phyloP scores from a whole-genome alignment of 2,329 filamentous ascomycete genomes.

The Orbilia brochopaga region DNA sequence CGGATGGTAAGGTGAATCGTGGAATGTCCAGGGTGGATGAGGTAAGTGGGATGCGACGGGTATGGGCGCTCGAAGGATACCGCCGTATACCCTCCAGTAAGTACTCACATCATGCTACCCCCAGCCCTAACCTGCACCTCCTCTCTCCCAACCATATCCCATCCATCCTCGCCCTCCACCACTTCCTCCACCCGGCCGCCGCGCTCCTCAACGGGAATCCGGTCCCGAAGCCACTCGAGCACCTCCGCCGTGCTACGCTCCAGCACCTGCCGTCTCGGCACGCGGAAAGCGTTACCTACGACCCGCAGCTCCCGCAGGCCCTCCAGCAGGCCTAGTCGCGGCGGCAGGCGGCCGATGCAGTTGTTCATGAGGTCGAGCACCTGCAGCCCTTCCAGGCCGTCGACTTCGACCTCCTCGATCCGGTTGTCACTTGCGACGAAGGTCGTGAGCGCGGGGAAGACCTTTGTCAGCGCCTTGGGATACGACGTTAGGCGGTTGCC shows the following conservation, averaged over 20 bases:
- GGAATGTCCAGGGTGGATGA: too few species aligned
- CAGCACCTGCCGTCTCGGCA: slow-evolving; percentile 81
- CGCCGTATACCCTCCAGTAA: neutral
- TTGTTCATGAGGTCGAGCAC: slow-evolving; percentile 84
- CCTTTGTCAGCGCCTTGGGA: slow-evolving; percentile 67
- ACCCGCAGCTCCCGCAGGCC: slow-evolving; percentile 76
- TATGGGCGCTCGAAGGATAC: too few species aligned
- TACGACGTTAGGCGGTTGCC: slow-evolving; percentile 79
- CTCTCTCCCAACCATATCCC: slow-evolving; percentile 41
- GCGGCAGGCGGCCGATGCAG: slow-evolving; percentile 79
- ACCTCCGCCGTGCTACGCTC: slow-evolving; percentile 87
- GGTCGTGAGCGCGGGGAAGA: slow-evolving; percentile 73
- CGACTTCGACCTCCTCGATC: slow-evolving; percentile 73
- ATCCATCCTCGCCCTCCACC: slow-evolving; percentile 25
- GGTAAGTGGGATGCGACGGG: too few species aligned
- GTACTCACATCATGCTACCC: slow-evolving; percentile 15
- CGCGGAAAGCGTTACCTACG: slow-evolving; percentile 82
- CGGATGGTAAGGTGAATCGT: too few species aligned
- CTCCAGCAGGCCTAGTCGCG: slow-evolving; percentile 77
- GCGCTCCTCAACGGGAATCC: slow-evolving; percentile 49
- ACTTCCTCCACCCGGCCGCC: slow-evolving; percentile 1
- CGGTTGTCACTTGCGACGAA: slow-evolving; percentile 81
- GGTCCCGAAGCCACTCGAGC: slow-evolving; percentile 60
- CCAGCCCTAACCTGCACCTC: slow-evolving; percentile 13
- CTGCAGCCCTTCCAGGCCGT: slow-evolving; percentile 74